Conservation (phyloP, 2,329 filamentous ascomycete genomes). For the Exophiala dermatitidis region DNA sequence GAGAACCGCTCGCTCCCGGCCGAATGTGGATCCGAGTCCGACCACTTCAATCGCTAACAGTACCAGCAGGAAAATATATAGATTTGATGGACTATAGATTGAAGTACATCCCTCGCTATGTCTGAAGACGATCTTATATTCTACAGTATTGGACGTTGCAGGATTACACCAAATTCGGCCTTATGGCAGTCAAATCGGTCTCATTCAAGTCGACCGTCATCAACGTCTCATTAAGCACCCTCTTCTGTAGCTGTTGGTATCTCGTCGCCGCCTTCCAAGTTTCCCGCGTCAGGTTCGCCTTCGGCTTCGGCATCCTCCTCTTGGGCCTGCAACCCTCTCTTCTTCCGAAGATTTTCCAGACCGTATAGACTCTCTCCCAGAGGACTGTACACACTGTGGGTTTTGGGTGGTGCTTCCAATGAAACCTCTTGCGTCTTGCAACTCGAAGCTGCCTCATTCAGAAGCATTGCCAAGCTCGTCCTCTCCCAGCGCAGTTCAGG, state of each 20-base stretch:
- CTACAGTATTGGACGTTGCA: too few species aligned
- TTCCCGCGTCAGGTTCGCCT: too few species aligned
- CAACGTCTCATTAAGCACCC: not conserved
- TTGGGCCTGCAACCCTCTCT: constrained; percentile 18
- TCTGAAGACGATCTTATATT: too few species aligned
- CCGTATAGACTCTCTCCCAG: constrained; percentile 32
- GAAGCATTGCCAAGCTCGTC: constrained; percentile 19
- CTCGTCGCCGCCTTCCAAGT: not conserved
- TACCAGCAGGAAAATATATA: too few species aligned
- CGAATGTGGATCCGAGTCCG: too few species aligned
- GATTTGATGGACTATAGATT: too few species aligned
- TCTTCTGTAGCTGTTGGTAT: not conserved
- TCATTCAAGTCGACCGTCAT: too few species aligned
- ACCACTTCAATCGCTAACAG: too few species aligned
- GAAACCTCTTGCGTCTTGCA: constrained; percentile 1
- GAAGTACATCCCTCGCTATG: too few species aligned
- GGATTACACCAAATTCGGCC: too few species aligned
- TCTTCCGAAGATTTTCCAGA: constrained; percentile 38
- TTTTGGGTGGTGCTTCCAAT: constrained; percentile 1
- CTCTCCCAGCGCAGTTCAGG: constrained; percentile 16
- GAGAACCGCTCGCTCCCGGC: too few species aligned
- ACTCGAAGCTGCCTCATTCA: constrained; percentile 8
- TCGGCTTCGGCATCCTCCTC: constrained; percentile 11
- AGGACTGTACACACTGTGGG: constrained; percentile 18
- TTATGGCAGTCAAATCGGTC: too few species aligned